Base-by-base conservation (phyloP, 1,284 basidiomycete genomes). In the Malassezia nana region DNA sequence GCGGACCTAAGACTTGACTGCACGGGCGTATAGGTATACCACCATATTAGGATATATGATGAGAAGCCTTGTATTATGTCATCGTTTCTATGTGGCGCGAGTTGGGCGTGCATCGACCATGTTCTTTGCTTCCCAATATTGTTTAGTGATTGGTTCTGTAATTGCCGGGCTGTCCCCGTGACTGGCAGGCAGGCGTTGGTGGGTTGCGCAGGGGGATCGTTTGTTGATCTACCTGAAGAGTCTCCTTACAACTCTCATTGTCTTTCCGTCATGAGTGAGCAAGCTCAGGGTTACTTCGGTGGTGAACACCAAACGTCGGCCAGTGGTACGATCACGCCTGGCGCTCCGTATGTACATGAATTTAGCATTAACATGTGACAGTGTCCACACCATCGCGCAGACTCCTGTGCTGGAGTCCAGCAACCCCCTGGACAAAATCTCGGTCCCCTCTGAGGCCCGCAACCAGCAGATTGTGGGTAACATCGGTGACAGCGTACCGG, bases 381-480 rank as follows among this genome's bases (percentile, higher is more conserved):
- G 44, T 6, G 49, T 65, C 0, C 60, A 60, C 18, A 48, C 46
- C 28, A 69, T 70, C 26, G 64, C 67, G 6, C 69, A 72, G 49
- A 72, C 69, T 2, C 69, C 69, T 35, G 60, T 64, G 26, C 56
- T 72, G 33, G 69, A 72, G 55, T 63, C 62, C 3, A 54, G 58
- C 41, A 72, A 72, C 55, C 69, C 67, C 15, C 55, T 72, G 24
- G 69, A 72, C 49, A 69, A 70, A 46, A 16, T 50, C 4, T 45
- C 55, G 18, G 52, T 69, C 15, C 67, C 67, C 15, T 22, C 60
- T 7, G 67, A 69, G 55, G 69, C 69, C 6, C 59, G 69, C 22
- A 61, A 68, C 41, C 69, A 72, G 55, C 64, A 68, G 25, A 70
- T 72, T 41, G 69, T 72, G 10, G 69, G 69, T 45, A 44, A 60